A percentile compares a stretch with the other conserved stretches of the same genome.
phyloP scores from a whole-genome alignment of 306 rosid species.

The Luffa acutangula region DNA sequence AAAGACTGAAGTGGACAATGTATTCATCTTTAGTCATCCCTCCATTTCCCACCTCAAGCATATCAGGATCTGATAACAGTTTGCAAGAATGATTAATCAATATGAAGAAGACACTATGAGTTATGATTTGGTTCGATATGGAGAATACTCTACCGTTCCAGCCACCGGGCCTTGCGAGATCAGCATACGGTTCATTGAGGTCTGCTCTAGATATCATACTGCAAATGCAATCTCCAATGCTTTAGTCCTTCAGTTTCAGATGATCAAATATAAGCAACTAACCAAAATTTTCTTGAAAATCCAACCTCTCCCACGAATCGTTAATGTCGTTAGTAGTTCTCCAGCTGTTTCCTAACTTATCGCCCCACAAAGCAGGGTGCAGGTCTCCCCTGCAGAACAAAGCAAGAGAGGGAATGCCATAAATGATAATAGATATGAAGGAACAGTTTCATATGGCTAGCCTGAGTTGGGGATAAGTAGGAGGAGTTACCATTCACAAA shows the following conservation, averaged over 20 bases:
- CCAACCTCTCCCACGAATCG: constrained; percentile 81
- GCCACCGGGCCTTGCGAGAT: constrained; percentile 78
- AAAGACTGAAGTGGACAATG: constrained; percentile 83
- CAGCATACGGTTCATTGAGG: constrained; percentile 70
- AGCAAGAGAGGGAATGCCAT: background rate
- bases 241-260: background rate
- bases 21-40: constrained; percentile 84
- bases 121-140: background rate
- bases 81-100: background rate
- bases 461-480: background rate
- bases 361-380: constrained; percentile 95
- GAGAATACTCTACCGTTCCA: constrained; percentile 68
- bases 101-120: background rate
- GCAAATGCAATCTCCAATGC: constrained; percentile 12
- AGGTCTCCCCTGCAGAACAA: constrained; percentile 61
- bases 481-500: constrained; percentile 76
- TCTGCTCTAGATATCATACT: constrained; percentile 86
- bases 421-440: background rate
- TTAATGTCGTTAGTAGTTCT: constrained; percentile 78
- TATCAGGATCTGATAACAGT: constrained; percentile 71
- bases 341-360: constrained; percentile 87
- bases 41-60: constrained; percentile 98
- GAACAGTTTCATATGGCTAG: background rate
- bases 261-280: background rate
- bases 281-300: background rate